phyloP scores from a whole-genome alignment of 495 filamentous ascomycete genomes.

The Tuber melanosporum region DNA sequence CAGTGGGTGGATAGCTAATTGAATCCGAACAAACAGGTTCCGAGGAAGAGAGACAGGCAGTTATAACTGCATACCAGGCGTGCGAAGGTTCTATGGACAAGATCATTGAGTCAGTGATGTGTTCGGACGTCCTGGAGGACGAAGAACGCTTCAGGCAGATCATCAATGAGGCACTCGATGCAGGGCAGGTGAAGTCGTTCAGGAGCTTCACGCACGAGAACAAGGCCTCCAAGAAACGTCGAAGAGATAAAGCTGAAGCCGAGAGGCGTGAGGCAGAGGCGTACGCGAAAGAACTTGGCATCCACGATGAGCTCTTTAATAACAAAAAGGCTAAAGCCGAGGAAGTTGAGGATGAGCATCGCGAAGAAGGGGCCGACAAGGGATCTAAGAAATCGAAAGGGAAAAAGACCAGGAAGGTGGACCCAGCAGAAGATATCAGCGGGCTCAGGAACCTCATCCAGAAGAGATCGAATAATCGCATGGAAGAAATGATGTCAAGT shows the following conservation, averaged over 20 bases:
- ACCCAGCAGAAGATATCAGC: constrained; percentile 37
- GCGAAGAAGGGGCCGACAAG: constrained; percentile 24
- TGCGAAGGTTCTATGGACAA: constrained; percentile 63
- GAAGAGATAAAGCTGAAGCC: constrained; percentile 57
- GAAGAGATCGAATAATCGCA: constrained; percentile 50
- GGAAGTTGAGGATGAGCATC: constrained; percentile 46
- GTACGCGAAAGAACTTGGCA: constrained; percentile 62
- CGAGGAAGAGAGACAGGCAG: constrained; percentile 69
- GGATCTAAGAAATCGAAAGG: constrained; percentile 13
- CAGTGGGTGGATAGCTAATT: neutral
- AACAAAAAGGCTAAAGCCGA: constrained; percentile 44
- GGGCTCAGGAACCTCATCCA: constrained; percentile 57
- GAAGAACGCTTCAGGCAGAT: constrained; percentile 75
- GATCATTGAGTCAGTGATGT: constrained; percentile 77
- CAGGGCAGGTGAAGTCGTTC: constrained; percentile 58
- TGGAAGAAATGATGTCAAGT: constrained; percentile 55
- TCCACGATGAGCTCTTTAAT: constrained; percentile 54
- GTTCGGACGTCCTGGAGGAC: constrained; percentile 75
- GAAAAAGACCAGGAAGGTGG: constrained; percentile 28
- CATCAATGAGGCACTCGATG: constrained; percentile 73
- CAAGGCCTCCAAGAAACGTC: constrained; percentile 55
- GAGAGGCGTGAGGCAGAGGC: constrained; percentile 69
- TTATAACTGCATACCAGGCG: constrained; percentile 67
- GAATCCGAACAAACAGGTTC: constrained; percentile 49
- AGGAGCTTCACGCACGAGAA: constrained; percentile 65